Base-by-base conservation (phyloP, 192 early-diverging fungal genomes). In the Cladochytrium replicatum region DNA sequence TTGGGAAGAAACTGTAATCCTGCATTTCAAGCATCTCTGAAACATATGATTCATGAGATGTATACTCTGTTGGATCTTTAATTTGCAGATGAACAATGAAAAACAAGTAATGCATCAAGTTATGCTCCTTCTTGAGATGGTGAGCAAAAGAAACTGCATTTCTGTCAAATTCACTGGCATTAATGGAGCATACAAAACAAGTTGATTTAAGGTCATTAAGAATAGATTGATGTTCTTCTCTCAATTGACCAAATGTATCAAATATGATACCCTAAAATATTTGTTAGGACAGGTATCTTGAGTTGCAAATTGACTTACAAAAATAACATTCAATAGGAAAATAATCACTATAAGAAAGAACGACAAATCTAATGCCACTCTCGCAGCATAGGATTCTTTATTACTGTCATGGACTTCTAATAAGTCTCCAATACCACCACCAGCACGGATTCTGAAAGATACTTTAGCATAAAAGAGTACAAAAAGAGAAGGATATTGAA, bases 191-290 rank as follows among this genome's bases (percentile, higher is more conserved):
- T 7, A 65, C 48, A 37, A 46, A 65, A 30, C 63, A 65, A 15
- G 39, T 37, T 7, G 15, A 46, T n/a, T 46, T 51, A 31, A 65
- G 49, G 29, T 65, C 63, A 17, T 61, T 48, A 17, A 28, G 48
- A 19, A 65, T 65, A 15, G 62, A 57, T 26, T 65, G 54, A 3
- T 54, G 46, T 32, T 65, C 63, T 31, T 65, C 63, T 26, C 63
- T 32, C n/a, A 65, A 27, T 40, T 61, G 58, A 29, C 63, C 63
- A 50, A 65, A 65, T 8, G 63, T 65, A 37, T 65, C 63, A 43
- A 65, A 65, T 22, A 65, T 65, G 24, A 65, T 65, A 61, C 63
- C 6, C 8, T n/a, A n/a, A n/a, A n/a, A n/a, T n/a, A n/a, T n/a
- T n/a, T n/a, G n/a, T n/a, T n/a, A n/a, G n/a, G n/a, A n/a, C n/a